Evolutionary conservation across 140 eudicot species (phyloP), one percentile per base, ranked within the genome.

Genomic region (Flaveria floridana): DNA sequence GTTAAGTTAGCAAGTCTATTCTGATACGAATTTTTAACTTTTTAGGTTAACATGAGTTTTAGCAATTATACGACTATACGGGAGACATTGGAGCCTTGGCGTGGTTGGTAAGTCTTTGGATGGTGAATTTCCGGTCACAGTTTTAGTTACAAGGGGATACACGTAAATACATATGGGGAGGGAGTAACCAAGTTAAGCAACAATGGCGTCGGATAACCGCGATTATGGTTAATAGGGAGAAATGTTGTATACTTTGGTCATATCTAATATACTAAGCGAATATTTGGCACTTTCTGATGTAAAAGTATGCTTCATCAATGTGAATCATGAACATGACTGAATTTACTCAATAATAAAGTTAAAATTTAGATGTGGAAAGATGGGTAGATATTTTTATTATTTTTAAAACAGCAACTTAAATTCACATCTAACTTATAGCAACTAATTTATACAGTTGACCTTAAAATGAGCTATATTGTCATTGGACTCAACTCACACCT

Each of bases 71-170:
- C 12, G 41, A 34, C 41, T 34, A 34, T 34, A 34, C 8, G 25
- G 30, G 65, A 59, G 46, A n/a, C 11, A 47, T 48, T 14, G 48
- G 71, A 74, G 51, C 34, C 37, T 55, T 66, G 16, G 10, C 6
- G 3, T 55, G 52, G 16, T 13, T 71, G 72, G 66, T 37, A 20
- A 79, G 62, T 79, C 55, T 65, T 48, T 28, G 44, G 62, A 75
- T 9, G 55, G 48, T 51, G 28, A 51, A 61, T 58, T 46, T 30
- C 23, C 44, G 20, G 65, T 23, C 59, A 56, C 79, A 30, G 18
- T 80, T 57, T 80, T 80, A 34, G 76, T 67, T 74, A 68, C 41
- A 46, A 30, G 34, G 57, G 16, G 58, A 63, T 73, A 48, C 50
- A 9, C 59, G 34, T n/a, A 12, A 19, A 70, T 21, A 51, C 69